Evolutionary conservation across 495 filamentous ascomycete genomes (phyloP).

Genomic region (Annulohypoxylon stygium): DNA sequence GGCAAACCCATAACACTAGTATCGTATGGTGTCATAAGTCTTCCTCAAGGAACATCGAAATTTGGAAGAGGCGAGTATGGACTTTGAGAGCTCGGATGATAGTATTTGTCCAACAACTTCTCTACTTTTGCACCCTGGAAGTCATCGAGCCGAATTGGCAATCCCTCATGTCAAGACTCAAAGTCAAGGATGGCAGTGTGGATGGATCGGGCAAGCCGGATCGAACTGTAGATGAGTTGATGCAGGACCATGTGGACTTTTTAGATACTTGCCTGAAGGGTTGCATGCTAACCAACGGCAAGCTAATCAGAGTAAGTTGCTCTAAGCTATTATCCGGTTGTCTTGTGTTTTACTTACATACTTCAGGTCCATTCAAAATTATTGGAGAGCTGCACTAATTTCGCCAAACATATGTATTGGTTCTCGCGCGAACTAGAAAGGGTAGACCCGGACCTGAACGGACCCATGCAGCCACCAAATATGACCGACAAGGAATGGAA

Average conservation of each 20-base stretch:
- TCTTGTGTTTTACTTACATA: slow-evolving; percentile 38
- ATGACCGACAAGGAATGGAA: slow-evolving; percentile 69
- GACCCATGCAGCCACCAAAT: slow-evolving; percentile 61
- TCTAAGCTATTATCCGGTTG: slow-evolving; percentile 12
- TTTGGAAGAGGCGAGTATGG: slow-evolving; percentile 94
- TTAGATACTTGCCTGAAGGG: slow-evolving; percentile 97
- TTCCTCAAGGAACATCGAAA: slow-evolving; percentile 78
- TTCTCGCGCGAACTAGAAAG: slow-evolving; percentile 83
- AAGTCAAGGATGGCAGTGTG: slow-evolving; percentile 65
- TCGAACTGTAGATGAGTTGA: slow-evolving; percentile 94
- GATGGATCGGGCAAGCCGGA: slow-evolving; percentile 67
- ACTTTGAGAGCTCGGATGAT: slow-evolving; percentile 93
- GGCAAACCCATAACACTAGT: slow-evolving; percentile 89
- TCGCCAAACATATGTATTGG: slow-evolving; percentile 85
- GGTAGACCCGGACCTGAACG: slow-evolving; percentile 78
- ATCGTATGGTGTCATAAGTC: slow-evolving; percentile 87
- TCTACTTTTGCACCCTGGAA: slow-evolving; percentile 96
- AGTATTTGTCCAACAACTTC: slow-evolving; percentile 93
- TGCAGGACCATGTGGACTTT: slow-evolving; percentile 99
- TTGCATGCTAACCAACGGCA: slow-evolving; percentile 98
- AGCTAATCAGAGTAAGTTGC: slow-evolving; percentile 81
- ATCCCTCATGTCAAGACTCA: slow-evolving; percentile 85
- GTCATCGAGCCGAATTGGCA: slow-evolving; percentile 99
- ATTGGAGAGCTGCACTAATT: slow-evolving; percentile 91
- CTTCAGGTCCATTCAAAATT: slow-evolving; percentile 93